Evolutionary conservation across 2,329 filamentous ascomycete genomes (phyloP).

Genomic region (Claviceps arundinis): DNA sequence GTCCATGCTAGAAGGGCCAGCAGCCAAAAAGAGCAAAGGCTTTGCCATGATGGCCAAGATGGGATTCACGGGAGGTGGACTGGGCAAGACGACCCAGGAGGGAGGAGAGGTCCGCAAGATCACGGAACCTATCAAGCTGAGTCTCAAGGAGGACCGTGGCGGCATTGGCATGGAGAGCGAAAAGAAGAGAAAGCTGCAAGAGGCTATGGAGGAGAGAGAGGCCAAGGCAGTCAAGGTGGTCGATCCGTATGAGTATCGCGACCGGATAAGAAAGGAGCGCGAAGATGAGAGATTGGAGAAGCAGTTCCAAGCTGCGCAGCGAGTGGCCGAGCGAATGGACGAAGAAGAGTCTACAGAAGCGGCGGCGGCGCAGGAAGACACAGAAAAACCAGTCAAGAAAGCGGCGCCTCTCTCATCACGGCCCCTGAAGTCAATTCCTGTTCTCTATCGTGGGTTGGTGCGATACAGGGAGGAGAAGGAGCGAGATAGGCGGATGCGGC

Average conservation of each 20-base stretch:
- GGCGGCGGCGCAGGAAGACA: constrained; percentile 8
- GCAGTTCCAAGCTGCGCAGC: constrained; percentile 65
- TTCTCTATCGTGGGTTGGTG: constrained; percentile 69
- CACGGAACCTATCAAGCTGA: constrained; percentile 61
- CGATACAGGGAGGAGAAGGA: constrained; percentile 57
- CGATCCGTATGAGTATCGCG: constrained; percentile 57
- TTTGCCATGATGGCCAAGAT: constrained; percentile 95
- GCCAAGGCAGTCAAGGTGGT: constrained; percentile 47
- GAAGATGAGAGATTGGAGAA: constrained; percentile 56
- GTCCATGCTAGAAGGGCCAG: constrained; percentile 50
- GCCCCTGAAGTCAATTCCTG: constrained; percentile 51
- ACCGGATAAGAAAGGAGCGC: constrained; percentile 55
- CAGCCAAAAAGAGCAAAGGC: constrained; percentile 61
- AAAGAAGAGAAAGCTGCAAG: constrained; percentile 61
- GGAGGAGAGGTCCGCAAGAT: constrained; percentile 21
- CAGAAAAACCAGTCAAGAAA: constrained; percentile 12
- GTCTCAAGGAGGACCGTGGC: constrained; percentile 63
- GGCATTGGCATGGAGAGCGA: constrained; percentile 78
- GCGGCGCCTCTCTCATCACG: constrained; percentile 13
- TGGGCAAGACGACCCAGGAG: constrained; percentile 49
- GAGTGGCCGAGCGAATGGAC: constrained; percentile 66
- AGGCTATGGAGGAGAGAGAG: constrained; percentile 43
- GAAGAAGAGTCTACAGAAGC: constrained; percentile 34
- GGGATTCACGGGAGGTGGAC: constrained; percentile 68
- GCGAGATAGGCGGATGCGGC: constrained; percentile 49